These are phyloP conservation scores for Fusarium newnesense DNA, from an alignment of 2,329 filamentous ascomycete species.

Conservation along the genomic window DNA sequence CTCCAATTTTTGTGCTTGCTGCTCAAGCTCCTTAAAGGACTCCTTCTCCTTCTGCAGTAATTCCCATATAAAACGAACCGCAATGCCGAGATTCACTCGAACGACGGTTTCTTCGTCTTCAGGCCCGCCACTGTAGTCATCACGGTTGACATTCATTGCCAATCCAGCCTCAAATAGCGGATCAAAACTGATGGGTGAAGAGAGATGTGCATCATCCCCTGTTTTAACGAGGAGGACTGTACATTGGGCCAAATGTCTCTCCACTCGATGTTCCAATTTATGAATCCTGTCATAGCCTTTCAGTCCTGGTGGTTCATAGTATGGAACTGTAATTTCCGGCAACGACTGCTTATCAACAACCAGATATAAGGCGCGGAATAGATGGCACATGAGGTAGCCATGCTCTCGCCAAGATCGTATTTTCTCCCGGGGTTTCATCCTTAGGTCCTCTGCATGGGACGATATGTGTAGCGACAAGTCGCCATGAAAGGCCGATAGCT, in stretches of 20 bases:
- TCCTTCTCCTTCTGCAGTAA: not conserved
- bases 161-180: not conserved
- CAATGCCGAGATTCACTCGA: not conserved
- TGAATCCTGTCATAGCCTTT: not conserved
- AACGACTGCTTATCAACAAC: not conserved
- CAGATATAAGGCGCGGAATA: not conserved
- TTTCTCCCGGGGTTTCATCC: not conserved
- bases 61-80: not conserved
- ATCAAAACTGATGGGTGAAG: not conserved
- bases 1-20: too few species aligned
- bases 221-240: not conserved
- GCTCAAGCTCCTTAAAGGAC: accelerated
- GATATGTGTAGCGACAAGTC: not conserved
- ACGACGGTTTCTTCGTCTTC: not conserved
- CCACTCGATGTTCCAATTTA: not conserved
- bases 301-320: accelerated
- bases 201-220: not conserved
- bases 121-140: not conserved
- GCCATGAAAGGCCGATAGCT: accelerated
- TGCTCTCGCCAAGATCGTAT: not conserved
- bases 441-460: not conserved
- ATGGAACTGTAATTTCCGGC: not conserved
- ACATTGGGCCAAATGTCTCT: accelerated
- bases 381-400: not conserved
- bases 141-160: not conserved